Evolutionary conservation across 129 eudicot genomes (phyloP), one percentile per base, ranked within the genome.

Genomic region (Tagetes patula): DNA sequence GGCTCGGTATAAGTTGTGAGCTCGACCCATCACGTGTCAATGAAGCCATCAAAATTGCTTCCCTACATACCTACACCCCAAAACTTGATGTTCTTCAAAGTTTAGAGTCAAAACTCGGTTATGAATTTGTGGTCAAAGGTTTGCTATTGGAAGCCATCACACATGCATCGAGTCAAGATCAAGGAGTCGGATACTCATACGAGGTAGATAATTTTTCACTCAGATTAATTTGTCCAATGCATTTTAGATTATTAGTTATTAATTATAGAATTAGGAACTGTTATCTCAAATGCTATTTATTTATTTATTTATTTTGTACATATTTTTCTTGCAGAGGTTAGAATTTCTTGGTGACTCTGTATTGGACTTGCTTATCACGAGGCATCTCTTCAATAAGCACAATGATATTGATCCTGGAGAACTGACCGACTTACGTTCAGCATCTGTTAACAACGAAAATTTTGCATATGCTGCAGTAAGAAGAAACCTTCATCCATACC

Each of bases 271-370:
- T 3, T 56, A 2, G n/a, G 27, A 55, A 20, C 20, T 32, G 8
- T 13, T 60, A 36, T 8, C 34, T 32, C 34, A 38, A 66, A 20
- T 34, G 32, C 36, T 36, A 31, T 34, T 47, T 42, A 43, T 3
- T 49, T 38, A 27, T 74, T 27, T 4, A 3, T 46, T 3, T 31
- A 46, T 54, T 76, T 45, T 6, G 31, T 58, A n/a, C 33, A 39
- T 53, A 67, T 9, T 67, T 80, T 61, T 40, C n/a, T 69, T 50
- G 13, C 70, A 92, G 97, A 87, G 99, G 81, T 87, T 95, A 14
- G 99, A 95, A 63, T 95, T 86, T 88, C 97, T 95, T 5, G 99
- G 99, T 2, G 99, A 95, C 53, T 86, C 99, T 0, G 99, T 88
- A 59, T 61, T 95, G 87, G 99, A 91, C 80, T 49, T 95, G 71